Base-by-base conservation (phyloP, 306 rosid genomes). In the Gynostemma pentaphyllum region DNA sequence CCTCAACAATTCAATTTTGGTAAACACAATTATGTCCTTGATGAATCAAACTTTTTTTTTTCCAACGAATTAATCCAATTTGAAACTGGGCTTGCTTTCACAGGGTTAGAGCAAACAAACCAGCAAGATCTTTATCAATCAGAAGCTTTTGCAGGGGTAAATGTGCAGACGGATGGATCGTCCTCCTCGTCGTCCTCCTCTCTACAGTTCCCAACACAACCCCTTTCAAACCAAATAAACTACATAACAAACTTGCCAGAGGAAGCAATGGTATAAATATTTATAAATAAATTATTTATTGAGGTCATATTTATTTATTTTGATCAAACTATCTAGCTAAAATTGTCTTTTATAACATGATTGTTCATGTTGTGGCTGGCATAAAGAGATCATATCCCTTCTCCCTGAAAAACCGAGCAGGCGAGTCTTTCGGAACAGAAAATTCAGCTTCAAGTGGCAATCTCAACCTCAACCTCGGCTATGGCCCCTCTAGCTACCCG, bases 181-280 rank as follows among this genome's bases (percentile, higher is more conserved):
- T 73, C 84, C 29, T 44, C 80, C 27, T 69, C 89, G 45, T 69
- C 80, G 62, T 47, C n/a, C n/a, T 44, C 80, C 27, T 69, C 75
- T 51, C 61, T 73, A 48, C 74, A 65, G 67, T 80, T 51, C 69
- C 64, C 74, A 32, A 66, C 57, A 70, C 95, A 89, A 95, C 97
- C 89, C 97, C 97, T 95, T 89, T 89, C 95, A 89, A 89, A 89
- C 97, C 97, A 89, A 89, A 89, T 70, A n/a, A n/a, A n/a, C n/a
- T n/a, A n/a, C n/a, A n/a, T n/a, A n/a, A n/a, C n/a, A n/a, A n/a
- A n/a, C n/a, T n/a, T n/a, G n/a, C n/a, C n/a, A n/a, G n/a, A n/a
- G n/a, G n/a, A n/a, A n/a, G n/a, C n/a, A n/a, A n/a, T n/a, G n/a
- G n/a, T n/a, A n/a, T n/a, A n/a, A n/a, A n/a, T n/a, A n/a, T n/a